Conservation (phyloP, 2,329 filamentous ascomycete species). For the Xylaria sp. region DNA sequence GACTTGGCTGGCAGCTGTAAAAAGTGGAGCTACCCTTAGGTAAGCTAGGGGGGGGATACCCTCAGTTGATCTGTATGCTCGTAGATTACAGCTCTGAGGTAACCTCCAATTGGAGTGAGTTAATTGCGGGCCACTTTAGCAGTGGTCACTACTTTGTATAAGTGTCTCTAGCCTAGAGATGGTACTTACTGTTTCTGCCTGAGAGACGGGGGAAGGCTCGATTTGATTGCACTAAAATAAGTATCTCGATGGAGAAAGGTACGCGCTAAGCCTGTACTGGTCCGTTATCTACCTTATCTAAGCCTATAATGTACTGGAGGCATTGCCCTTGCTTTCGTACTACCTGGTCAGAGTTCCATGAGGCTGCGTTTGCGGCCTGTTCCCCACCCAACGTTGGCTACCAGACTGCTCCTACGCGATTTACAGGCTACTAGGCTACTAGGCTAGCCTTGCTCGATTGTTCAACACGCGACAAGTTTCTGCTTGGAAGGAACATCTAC, state of each 20-base stretch:
- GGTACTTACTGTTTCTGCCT: no score
- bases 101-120: conserved; percentile 6
- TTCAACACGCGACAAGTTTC: conserved; percentile 46
- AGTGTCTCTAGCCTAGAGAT: background rate
- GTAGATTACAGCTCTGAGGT: no score
- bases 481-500: conserved; percentile 25
- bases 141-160: background rate
- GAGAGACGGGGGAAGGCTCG: no score
- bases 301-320: background rate
- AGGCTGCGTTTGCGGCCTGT: conserved; percentile 30
- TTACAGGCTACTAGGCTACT: conserved; percentile 16
- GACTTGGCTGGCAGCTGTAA: no score
- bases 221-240: no score
- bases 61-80: no score
- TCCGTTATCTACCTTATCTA: no score
- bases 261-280: no score
- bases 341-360: conserved; percentile 34
- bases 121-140: conserved; percentile 10
- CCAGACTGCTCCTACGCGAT: conserved; percentile 33
- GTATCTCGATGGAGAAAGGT: no score
- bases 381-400: conserved; percentile 13
- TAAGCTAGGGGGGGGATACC: no score
- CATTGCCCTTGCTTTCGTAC: background rate
- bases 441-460: conserved; percentile 37
- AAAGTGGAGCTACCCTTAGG: no score